A percentile compares a stretch with the other conserved stretches of the same genome.
Evolutionary conservation across 305 asterid species (phyloP).

Genomic region (Solanum chacoense): DNA sequence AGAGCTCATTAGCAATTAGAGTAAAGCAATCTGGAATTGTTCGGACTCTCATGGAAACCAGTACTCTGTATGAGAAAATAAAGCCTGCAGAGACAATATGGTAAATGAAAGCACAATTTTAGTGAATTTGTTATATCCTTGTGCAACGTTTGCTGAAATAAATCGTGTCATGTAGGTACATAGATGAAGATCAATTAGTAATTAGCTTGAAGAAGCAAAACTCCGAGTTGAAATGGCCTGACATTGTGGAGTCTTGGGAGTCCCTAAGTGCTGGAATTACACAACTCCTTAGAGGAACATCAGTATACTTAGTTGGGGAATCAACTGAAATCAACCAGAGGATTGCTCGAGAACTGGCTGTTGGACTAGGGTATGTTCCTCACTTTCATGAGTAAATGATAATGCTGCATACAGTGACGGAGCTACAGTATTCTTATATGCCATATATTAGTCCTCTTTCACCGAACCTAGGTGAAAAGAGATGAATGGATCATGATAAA

Average conservation of each 20-base stretch:
- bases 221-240: constrained; percentile 76
- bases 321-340: constrained; percentile 69
- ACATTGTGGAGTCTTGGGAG: constrained; percentile 89
- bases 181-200: constrained; percentile 70
- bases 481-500: not conserved
- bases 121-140: not conserved
- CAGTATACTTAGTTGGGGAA: constrained; percentile 75
- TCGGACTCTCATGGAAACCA: constrained; percentile 59
- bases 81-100: constrained; percentile 88
- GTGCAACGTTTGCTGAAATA: not conserved
- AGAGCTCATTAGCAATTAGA: constrained; percentile 50
- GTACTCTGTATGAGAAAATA: constrained; percentile 55
- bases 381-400: not conserved
- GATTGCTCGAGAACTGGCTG: constrained; percentile 78
- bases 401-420: not conserved
- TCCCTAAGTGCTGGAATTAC: constrained; percentile 58
- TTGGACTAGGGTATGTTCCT: constrained; percentile 66
- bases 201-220: constrained; percentile 78
- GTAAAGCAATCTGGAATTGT: constrained; percentile 41
- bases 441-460: not conserved
- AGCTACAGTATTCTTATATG: not conserved
- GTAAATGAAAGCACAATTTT: constrained; percentile 13
- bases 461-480: not conserved
- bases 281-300: constrained; percentile 70
- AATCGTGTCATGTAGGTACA: constrained; percentile 41